These are phyloP conservation scores for Zygoascus flipseniorum DNA, from an alignment of 805 yeast genomes.

Conservation along the genomic window DNA sequence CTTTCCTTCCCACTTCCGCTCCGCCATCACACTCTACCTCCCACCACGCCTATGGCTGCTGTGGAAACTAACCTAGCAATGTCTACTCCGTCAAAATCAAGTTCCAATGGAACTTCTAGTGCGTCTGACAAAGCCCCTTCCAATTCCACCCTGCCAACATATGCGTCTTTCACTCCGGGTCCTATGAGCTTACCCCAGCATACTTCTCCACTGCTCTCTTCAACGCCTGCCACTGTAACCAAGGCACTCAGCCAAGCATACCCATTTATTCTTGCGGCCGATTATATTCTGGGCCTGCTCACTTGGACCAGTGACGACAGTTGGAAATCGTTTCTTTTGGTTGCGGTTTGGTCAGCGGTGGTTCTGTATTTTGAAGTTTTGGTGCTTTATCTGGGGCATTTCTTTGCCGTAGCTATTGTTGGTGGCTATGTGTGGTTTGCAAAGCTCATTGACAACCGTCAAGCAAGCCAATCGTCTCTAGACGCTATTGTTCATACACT, in stretches of 20 bases:
- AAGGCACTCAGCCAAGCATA: slow-evolving; percentile 75
- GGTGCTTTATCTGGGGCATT: slow-evolving; percentile 75
- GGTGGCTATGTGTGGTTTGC: slow-evolving; percentile 23
- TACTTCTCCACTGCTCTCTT: slow-evolving; percentile 73
- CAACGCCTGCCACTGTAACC: slow-evolving; percentile 88
- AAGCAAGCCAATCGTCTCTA: slow-evolving; percentile 64
- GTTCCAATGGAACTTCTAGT: slow-evolving; percentile 1
- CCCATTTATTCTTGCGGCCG: slow-evolving; percentile 71
- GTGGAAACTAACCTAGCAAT: background rate
- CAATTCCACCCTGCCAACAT: slow-evolving; percentile 17
- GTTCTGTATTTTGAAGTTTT: slow-evolving; percentile 75
- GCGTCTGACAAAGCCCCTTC: background rate
- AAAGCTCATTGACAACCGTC: slow-evolving; percentile 31
- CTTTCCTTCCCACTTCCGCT: background rate
- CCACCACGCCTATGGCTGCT: background rate
- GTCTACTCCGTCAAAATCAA: background rate
- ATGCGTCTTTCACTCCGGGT: slow-evolving; percentile 31
- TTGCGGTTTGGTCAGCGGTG: slow-evolving; percentile 44
- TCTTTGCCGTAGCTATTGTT: slow-evolving; percentile 42
- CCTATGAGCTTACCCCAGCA: slow-evolving; percentile 33
- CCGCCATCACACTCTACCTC: background rate
- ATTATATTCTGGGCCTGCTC: slow-evolving; percentile 57
- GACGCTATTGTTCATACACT: slow-evolving; percentile 78
- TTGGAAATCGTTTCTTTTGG: slow-evolving; percentile 62
- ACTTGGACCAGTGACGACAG: slow-evolving; percentile 90